A percentile compares a stretch with the other conserved stretches of the same genome.
Conservation (phyloP, 2,329 filamentous ascomycete species). For the Trichoderma sp. region DNA sequence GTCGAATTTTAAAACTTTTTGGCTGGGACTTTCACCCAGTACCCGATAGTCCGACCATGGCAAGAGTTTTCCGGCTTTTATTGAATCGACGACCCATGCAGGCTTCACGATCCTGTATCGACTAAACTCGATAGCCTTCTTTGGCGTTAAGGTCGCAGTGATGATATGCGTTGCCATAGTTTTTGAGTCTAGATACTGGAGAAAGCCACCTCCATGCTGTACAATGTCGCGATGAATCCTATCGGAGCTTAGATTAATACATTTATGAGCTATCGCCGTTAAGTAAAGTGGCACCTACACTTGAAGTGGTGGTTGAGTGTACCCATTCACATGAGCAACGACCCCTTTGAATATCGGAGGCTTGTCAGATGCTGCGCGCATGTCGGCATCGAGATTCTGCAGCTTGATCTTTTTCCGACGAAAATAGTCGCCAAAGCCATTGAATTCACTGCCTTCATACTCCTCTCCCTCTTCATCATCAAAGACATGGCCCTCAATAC, state of each 20-base stretch:
- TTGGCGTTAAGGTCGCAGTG: constrained; percentile 83
- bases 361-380: constrained; percentile 69
- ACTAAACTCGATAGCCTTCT: constrained; percentile 86
- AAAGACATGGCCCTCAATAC: constrained; percentile 69
- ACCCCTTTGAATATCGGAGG: constrained; percentile 88
- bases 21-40: constrained; percentile 78
- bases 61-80: constrained; percentile 75
- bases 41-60: constrained; percentile 87
- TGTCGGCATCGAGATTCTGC: constrained; percentile 86
- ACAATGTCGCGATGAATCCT: constrained; percentile 83
- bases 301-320: constrained; percentile 90
- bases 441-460: constrained; percentile 83
- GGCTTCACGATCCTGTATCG: constrained; percentile 92
- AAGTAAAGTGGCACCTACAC: constrained; percentile 48
- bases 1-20: constrained; percentile 70
- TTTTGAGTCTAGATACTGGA: constrained; percentile 94
- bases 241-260: constrained; percentile 23
- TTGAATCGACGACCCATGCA: constrained; percentile 89
- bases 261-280: background rate
- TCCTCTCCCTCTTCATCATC: constrained; percentile 84
- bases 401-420: constrained; percentile 95
- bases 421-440: constrained; percentile 90
- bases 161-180: constrained; percentile 96
- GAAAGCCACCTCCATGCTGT: constrained; percentile 87
- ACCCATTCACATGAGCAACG: constrained; percentile 90